These are phyloP conservation scores for Kodamaea fukazawae DNA, from an alignment of 805 yeast species.

Conservation along the genomic window DNA sequence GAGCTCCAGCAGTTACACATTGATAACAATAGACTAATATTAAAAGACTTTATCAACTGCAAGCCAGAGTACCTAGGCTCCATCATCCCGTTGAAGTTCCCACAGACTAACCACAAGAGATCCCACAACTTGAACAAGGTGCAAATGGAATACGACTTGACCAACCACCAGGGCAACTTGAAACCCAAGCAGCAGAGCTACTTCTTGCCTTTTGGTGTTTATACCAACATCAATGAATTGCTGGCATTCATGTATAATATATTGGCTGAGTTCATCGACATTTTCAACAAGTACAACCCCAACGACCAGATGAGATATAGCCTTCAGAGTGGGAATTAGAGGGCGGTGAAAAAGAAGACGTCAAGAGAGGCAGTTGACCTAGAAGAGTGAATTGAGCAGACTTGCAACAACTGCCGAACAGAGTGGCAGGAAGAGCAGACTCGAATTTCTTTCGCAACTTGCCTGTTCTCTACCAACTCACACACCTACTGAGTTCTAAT, in stretches of 20 bases:
- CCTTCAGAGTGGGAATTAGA: slow-evolving; percentile 9
- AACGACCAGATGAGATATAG: slow-evolving; percentile 12
- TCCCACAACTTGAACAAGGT: slow-evolving; percentile 10
- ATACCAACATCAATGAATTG: slow-evolving; percentile 33
- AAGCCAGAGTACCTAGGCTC: slow-evolving; percentile 26
- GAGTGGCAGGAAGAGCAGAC: no score
- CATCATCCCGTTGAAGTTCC: slow-evolving; percentile 28
- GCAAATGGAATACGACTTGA: slow-evolving; percentile 11
- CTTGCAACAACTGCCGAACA: no score
- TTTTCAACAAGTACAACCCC: slow-evolving; percentile 16
- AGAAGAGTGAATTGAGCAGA: no score
- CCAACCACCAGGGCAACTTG: slow-evolving; percentile 13
- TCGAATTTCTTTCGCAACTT: no score
- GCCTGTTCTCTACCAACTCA: no score
- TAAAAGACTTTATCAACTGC: slow-evolving; percentile 25
- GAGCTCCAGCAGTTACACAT: slow-evolving; percentile 28
- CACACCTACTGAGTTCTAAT: no score
- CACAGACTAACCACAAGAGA: slow-evolving; percentile 29
- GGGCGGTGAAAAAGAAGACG: neutral
- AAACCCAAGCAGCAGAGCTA: slow-evolving; percentile 25
- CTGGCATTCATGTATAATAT: slow-evolving; percentile 29
- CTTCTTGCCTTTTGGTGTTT: slow-evolving; percentile 38
- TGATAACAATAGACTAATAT: slow-evolving; percentile 21
- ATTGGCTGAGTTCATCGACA: slow-evolving; percentile 31
- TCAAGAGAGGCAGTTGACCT: no score